These are phyloP conservation scores for Aureoboletus auriporus DNA, from an alignment of 768 basidiomycete species.

Conservation along the genomic window DNA sequence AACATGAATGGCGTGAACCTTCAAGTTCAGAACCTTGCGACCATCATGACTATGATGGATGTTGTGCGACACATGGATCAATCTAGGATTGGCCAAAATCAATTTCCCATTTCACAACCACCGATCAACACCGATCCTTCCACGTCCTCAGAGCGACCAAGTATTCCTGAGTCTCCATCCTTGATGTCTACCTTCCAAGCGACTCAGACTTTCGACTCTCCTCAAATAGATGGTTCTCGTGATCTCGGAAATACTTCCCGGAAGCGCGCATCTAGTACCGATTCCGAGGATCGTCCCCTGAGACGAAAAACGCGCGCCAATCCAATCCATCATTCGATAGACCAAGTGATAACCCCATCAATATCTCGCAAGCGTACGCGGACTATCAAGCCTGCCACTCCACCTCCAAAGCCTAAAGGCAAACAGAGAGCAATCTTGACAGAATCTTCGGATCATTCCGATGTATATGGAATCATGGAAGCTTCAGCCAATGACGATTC, in stretches of 20 bases:
- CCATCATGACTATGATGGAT: slow-evolving; percentile 29
- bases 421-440: slow-evolving; percentile 22
- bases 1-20: slow-evolving; percentile 9
- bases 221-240: background rate
- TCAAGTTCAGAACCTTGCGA: slow-evolving; percentile 20
- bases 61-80: slow-evolving; percentile 29
- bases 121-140: slow-evolving; percentile 2
- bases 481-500: slow-evolving; percentile 7
- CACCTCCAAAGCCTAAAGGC: slow-evolving; percentile 26
- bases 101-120: slow-evolving; percentile 14
- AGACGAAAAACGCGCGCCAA: slow-evolving; percentile 6
- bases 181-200: slow-evolving; percentile 4
- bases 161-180: background rate
- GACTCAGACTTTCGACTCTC: background rate
- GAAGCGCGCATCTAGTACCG: slow-evolving; percentile 5
- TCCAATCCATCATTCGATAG: slow-evolving; percentile 1
- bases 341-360: slow-evolving; percentile 7
- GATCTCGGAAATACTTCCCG: slow-evolving; percentile 1
- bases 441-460: slow-evolving; percentile 15
- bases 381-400: slow-evolving; percentile 12
- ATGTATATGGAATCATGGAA: slow-evolving; percentile 11
- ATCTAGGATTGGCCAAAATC: slow-evolving; percentile 16
- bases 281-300: slow-evolving; percentile 8
- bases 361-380: slow-evolving; percentile 23
- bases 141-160: slow-evolving; percentile 3